phyloP scores from a whole-genome alignment of 164 flowering plant genomes.

The Magnolia officinalis region DNA sequence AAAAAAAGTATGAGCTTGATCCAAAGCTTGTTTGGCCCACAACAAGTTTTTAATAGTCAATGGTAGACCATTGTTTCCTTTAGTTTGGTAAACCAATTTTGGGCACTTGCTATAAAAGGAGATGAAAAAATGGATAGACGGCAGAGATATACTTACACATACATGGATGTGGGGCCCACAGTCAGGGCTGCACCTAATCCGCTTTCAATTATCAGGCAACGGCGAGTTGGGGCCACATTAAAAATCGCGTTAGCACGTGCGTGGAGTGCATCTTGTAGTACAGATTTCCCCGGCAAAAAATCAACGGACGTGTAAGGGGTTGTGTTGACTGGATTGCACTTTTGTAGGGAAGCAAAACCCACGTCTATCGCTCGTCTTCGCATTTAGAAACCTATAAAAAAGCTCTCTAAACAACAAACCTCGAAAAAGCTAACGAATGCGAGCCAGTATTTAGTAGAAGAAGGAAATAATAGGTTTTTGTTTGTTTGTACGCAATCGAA shows the following conservation, averaged over 20 bases:
- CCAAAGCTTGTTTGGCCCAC: too few species aligned
- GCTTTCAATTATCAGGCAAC: neutral
- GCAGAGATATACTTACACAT: too few species aligned
- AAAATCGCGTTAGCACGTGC: too few species aligned
- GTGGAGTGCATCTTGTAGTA: too few species aligned
- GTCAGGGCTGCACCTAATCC: neutral
- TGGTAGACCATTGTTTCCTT: too few species aligned
- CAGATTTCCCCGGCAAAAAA: neutral
- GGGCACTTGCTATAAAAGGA: too few species aligned
- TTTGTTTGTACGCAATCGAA: neutral
- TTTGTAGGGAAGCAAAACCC: conserved; percentile 42
- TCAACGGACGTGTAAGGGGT: neutral
- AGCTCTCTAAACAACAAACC: neutral
- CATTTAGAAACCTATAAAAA: conserved; percentile 9
- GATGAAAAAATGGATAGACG: too few species aligned
- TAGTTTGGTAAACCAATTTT: too few species aligned
- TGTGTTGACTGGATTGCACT: conserved; percentile 43
- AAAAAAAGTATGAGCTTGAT: too few species aligned
- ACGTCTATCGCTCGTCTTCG: conserved; percentile 36
- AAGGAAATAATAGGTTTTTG: neutral
- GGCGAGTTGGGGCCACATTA: neutral
- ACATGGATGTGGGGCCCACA: too few species aligned
- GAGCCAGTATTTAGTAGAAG: neutral
- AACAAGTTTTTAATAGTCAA: too few species aligned
- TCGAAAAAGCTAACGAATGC: neutral